phyloP scores from a whole-genome alignment of 495 filamentous ascomycete species.

The Xylaria longipes region DNA sequence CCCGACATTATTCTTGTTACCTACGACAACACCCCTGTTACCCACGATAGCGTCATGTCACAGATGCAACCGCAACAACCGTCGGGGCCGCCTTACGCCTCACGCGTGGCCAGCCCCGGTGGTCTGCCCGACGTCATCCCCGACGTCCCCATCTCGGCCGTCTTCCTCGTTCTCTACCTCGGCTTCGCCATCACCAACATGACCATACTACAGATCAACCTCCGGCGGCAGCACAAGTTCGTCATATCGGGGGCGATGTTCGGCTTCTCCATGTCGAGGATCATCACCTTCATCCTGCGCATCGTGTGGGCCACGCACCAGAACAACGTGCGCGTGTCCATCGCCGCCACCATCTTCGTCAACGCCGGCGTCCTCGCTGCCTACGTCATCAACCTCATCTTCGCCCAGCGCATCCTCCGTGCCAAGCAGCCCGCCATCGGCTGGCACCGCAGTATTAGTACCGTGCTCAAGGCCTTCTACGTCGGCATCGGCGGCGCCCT shows the following conservation, averaged over 20 bases:
- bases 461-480: slow-evolving; percentile 64
- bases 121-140: slow-evolving; percentile 59
- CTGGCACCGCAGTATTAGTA: slow-evolving; percentile 60
- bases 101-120: slow-evolving; percentile 59
- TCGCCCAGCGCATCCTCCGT: slow-evolving; percentile 77
- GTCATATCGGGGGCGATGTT: slow-evolving; percentile 70
- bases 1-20: background rate
- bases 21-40: background rate
- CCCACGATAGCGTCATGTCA: slow-evolving; percentile 3
- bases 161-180: slow-evolving; percentile 73
- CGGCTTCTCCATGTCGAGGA: slow-evolving; percentile 82
- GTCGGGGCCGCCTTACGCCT: slow-evolving; percentile 44
- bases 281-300: slow-evolving; percentile 70
- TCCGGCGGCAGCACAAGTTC: slow-evolving; percentile 68
- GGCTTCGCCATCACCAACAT: slow-evolving; percentile 66
- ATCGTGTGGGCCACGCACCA: slow-evolving; percentile 62
- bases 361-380: slow-evolving; percentile 78
- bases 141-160: slow-evolving; percentile 69
- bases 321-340: slow-evolving; percentile 64
- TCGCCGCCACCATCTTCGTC: slow-evolving; percentile 78
- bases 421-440: slow-evolving; percentile 74
- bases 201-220: slow-evolving; percentile 69
- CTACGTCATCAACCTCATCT: slow-evolving; percentile 82
- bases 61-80: slow-evolving; percentile 1
- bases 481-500: slow-evolving; percentile 64